A percentile compares a stretch with the other conserved stretches of the same genome.
These are phyloP conservation scores for Penicillium sp. DNA, from an alignment of 2,329 filamentous ascomycete species.

Conservation along the genomic window DNA sequence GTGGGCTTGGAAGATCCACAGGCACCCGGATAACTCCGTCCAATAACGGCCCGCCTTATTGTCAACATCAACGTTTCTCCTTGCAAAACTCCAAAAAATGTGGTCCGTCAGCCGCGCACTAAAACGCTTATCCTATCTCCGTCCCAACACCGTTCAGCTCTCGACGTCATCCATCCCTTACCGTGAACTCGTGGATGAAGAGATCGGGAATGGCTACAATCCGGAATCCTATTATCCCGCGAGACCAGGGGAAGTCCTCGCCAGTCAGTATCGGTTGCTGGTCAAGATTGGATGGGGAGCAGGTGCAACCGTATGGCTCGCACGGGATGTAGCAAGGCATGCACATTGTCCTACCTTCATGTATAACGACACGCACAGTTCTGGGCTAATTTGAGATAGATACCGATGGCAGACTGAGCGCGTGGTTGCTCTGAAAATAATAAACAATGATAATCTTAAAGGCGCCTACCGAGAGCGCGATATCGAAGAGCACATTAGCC, in stretches of 20 bases:
- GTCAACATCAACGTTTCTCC: too few relatives aligned
- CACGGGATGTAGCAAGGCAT: conserved; percentile 24
- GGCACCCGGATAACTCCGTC: too few relatives aligned
- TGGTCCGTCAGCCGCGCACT: too few relatives aligned
- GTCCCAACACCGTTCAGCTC: background rate
- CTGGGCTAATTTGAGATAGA: background rate
- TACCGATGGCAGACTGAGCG: conserved; percentile 18
- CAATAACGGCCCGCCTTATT: too few relatives aligned
- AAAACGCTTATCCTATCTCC: background rate
- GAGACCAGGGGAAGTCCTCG: conserved; percentile 28
- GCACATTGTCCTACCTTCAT: background rate
- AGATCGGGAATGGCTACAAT: conserved; percentile 1
- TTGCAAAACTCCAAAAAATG: too few relatives aligned
- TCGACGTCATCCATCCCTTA: background rate
- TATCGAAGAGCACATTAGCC: conserved; percentile 40
- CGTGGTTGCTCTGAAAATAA: conserved; percentile 31
- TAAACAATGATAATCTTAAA: conserved; percentile 25
- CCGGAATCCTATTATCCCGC: conserved; percentile 22
- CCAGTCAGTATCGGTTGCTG: conserved; percentile 30
- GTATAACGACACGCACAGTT: conserved; percentile 17
- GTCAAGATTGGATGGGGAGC: conserved; percentile 36
- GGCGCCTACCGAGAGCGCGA: conserved; percentile 34
- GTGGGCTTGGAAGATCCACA: too few relatives aligned
- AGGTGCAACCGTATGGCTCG: conserved; percentile 35
- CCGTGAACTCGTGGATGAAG: conserved; percentile 11